These are phyloP conservation scores for Aotearoamyces nothofagi DNA, from an alignment of 2,329 filamentous ascomycete species.

Conservation along the genomic window DNA sequence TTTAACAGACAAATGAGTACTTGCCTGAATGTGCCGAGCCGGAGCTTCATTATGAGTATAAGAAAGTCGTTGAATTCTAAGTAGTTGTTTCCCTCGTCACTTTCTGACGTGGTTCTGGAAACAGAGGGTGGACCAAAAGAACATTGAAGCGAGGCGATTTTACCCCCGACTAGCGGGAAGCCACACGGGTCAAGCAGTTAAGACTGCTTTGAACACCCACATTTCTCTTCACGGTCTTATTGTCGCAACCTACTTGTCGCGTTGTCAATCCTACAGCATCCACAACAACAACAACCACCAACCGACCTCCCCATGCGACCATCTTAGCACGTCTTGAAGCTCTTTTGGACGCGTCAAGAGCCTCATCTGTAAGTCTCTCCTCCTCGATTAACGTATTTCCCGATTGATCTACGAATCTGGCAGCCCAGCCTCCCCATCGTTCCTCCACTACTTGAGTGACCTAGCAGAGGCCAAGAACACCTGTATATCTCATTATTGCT, in stretches of 20 bases:
- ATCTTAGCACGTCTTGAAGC: conserved; percentile 8
- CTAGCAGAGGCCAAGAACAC: no score
- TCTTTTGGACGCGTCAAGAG: conserved; percentile 15
- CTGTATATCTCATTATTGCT: no score
- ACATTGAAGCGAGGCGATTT: conserved; percentile 18
- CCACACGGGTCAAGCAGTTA: no score
- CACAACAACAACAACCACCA: conserved; percentile 11
- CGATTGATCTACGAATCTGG: conserved; percentile 6
- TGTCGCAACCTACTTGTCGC: conserved; percentile 10
- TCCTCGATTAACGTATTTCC: neutral
- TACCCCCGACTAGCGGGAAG: conserved; percentile 17
- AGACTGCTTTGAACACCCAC: conserved; percentile 9
- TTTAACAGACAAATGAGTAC: no score
- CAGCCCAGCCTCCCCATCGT: conserved; percentile 6
- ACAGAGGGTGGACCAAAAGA: conserved; percentile 19
- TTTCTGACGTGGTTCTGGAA: conserved; percentile 18
- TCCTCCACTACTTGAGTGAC: no score
- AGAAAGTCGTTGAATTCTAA: conserved; percentile 36
- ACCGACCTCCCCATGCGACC: conserved; percentile 15
- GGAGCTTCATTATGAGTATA: conserved; percentile 49
- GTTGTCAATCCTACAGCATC: conserved; percentile 11
- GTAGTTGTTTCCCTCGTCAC: conserved; percentile 7
- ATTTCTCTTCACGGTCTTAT: conserved; percentile 16
- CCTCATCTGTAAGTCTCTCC: conserved; percentile 13
- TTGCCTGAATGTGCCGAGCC: conserved; percentile 23